phyloP scores from a whole-genome alignment of 352 stramenopile genomes.

The Pythium utonaiense region DNA sequence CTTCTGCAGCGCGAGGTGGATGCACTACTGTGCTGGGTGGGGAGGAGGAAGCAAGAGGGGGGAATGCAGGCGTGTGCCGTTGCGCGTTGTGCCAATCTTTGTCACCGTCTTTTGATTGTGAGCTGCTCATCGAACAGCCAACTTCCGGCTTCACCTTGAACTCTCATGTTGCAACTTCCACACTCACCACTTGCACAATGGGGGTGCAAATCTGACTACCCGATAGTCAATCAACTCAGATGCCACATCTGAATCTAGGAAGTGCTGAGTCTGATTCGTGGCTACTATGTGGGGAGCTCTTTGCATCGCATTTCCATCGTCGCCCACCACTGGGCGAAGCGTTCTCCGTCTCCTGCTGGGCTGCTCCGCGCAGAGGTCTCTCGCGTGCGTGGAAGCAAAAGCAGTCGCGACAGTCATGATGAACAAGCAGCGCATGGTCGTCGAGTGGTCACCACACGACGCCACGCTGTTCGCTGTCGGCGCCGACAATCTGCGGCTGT shows the following conservation, averaged over 20 bases:
- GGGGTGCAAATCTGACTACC: constrained; percentile 1
- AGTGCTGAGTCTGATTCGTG: neutral
- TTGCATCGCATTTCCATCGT: neutral
- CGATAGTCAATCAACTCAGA: constrained; percentile 10
- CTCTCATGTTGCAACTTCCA: constrained; percentile 9
- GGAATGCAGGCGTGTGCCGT: neutral
- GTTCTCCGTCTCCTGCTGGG: neutral
- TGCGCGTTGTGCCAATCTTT: constrained; percentile 19
- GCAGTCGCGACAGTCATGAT: constrained; percentile 24
- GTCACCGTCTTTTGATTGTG: constrained; percentile 10
- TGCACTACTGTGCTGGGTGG: too few relatives aligned
- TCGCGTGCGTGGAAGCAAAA: neutral
- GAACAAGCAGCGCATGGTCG: constrained; percentile 71
- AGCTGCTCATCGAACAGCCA: constrained; percentile 11
- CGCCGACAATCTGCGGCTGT: constrained; percentile 79
- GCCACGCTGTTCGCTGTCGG: constrained; percentile 79
- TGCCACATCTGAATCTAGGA: neutral
- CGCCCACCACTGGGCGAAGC: neutral
- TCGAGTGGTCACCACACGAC: constrained; percentile 85
- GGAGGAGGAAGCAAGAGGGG: neutral
- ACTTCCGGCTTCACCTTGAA: neutral
- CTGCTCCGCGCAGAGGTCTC: neutral
- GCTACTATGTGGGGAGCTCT: neutral
- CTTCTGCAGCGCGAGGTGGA: neutral
- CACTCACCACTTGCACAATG: neutral